Evolutionary conservation across 192 early-diverging fungal genomes (phyloP), one percentile per base, ranked within the genome.

Genomic region (Gryganskiella cystojenkinii): DNA sequence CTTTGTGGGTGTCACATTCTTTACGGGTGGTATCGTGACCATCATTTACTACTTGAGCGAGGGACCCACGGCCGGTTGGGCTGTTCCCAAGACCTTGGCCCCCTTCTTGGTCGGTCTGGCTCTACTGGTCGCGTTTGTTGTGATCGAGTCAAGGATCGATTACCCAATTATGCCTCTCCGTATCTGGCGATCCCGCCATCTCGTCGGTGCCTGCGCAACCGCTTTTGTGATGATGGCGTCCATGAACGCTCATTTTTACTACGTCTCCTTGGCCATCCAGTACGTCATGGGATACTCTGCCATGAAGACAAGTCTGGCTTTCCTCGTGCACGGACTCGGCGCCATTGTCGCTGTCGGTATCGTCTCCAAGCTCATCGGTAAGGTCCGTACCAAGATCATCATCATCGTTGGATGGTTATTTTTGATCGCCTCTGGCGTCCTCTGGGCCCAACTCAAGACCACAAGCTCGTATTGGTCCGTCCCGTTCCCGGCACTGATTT

Each of bases 41-140:
- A 22, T 71, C 8, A 71, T 71, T 30, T 71, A 55, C 35, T 50
- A 59, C 19, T 50, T 71, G 20, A 60, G 56, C 20, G 69, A 71
- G 22, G 60, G 59, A 17, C 69, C 57, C 27, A 19, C 57, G 15
- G 27, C 35, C 10, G 57, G 57, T 9, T 59, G 57, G 57, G 42
- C 40, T 14, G 42, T 27, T n/a, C 37, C 57, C 9, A 42, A 44
- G 22, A 59, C 57, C 7, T 20, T 59, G 42, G 57, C 57, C 0
- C 57, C 57, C 5, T 44, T 59, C 24, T 24, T 59, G 17, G 42
- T 59, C 3, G 57, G 57, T 14, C 19, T 59, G 2, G 4, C 28
- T 20, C 42, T 59, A 14, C 40, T 59, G 13, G 22, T 59, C 25
- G 7, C 40, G n/a, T 59, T 59, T 27, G 24, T 59, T 17, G 40